Base-by-base conservation (phyloP, 495 filamentous ascomycete species). In the Hypoxylon trugodes region DNA sequence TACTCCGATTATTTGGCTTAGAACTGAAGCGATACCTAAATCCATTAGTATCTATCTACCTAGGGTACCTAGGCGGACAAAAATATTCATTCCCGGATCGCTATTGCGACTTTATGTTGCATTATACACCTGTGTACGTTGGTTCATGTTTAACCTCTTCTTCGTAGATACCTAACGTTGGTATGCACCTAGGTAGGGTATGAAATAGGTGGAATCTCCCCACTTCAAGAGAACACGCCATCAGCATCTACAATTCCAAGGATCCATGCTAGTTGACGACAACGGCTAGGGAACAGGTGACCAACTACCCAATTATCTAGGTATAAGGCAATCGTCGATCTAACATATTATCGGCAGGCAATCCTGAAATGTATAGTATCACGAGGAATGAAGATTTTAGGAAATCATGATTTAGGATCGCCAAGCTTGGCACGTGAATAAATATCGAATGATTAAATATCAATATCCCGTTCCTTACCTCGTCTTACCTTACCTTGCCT, bases 171-270 rank as follows among this genome's bases (percentile, higher is more conserved):
- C n/a, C n/a, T n/a, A n/a, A n/a, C n/a, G n/a, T n/a, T n/a, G n/a
- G n/a, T n/a, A n/a, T n/a, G n/a, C n/a, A n/a, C n/a, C n/a, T n/a
- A n/a, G n/a, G 32, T 9, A 32, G 15, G 16, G 19, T 24, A 26
- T 47, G 41, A 53, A 58, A 42, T 59, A 35, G 5, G 37, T 21
- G 43, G 30, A 30, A 54, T 25, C 35, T 59, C 55, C 54, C 54
- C 61, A 53, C 48, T 19, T 24, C 32, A n/a, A 30, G 50, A 43
- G 36, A 59, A 54, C 49, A 65, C 49, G 61, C 49, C 61, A 65
- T 49, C 61, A 54, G 49, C 13, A 28, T 50, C 45, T 21, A 54
- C 61, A 42, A 32, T 36, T 38, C 46, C 46, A 51, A 58, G 38
- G 32, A 61, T 60, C 28, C 30, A 40, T 48, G 49, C 35, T 33